phyloP scores from a whole-genome alignment of 169 alveolate genomes.

The Theileria luwenshuni region DNA sequence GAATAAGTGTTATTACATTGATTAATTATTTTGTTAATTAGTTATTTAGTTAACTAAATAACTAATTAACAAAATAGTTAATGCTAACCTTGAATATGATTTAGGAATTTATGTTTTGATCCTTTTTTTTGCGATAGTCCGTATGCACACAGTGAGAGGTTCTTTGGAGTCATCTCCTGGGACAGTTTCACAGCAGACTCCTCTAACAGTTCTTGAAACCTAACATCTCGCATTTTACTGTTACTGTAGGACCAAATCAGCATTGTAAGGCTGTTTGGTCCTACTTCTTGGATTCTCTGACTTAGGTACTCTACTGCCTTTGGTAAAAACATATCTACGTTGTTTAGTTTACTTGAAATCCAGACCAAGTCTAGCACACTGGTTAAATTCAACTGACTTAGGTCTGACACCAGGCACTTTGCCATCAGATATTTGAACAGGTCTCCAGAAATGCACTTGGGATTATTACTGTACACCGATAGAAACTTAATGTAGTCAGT shows the following conservation, averaged over 20 bases:
- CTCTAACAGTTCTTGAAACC: constrained; percentile 44
- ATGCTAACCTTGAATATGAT: constrained; percentile 29
- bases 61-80: no score
- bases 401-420: constrained; percentile 26
- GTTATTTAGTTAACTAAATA: no score
- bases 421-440: constrained; percentile 36
- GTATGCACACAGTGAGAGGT: constrained; percentile 34
- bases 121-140: constrained; percentile 23
- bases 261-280: constrained; percentile 50
- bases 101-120: constrained; percentile 15
- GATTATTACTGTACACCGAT: constrained; percentile 32
- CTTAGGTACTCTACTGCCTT: constrained; percentile 15
- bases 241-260: constrained; percentile 57
- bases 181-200: constrained; percentile 35
- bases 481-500: constrained; percentile 26
- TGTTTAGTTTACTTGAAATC: constrained; percentile 42
- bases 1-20: not conserved
- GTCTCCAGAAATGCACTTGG: constrained; percentile 27
- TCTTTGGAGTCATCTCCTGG: constrained; percentile 32
- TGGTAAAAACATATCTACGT: constrained; percentile 13
- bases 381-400: constrained; percentile 8
- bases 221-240: constrained; percentile 20
- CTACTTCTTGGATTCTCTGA: constrained; percentile 10
- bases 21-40: not conserved
- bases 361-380: constrained; percentile 52